These are phyloP conservation scores for Thozetella sp. DNA, from an alignment of 495 filamentous ascomycete genomes.

Conservation along the genomic window DNA sequence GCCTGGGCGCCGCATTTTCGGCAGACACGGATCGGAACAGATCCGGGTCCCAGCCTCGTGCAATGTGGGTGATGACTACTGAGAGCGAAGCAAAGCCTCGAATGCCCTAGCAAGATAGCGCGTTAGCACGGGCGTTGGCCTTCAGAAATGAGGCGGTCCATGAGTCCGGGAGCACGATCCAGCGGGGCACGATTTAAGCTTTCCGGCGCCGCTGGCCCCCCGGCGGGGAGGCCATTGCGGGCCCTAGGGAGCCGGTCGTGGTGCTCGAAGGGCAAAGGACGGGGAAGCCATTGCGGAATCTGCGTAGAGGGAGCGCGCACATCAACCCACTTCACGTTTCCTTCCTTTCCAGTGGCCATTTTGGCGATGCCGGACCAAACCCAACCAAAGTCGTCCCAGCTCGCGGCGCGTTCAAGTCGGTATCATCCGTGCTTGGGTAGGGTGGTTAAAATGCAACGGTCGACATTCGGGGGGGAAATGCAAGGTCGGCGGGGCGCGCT, in stretches of 20 bases:
- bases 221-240: no score
- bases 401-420: no score
- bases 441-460: no score
- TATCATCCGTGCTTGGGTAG: no score
- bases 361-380: constrained; percentile 3
- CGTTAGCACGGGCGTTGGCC: not conserved
- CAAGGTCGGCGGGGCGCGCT: no score
- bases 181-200: no score
- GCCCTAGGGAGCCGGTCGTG: no score
- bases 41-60: constrained; percentile 58
- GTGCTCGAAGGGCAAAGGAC: no score
- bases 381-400: not conserved
- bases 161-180: no score
- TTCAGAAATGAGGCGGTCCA: constrained; percentile 4
- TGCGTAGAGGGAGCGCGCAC: no score
- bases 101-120: constrained; percentile 48
- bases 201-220: not conserved
- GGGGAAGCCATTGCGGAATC: no score
- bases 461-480: not conserved
- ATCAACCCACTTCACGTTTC: constrained; percentile 74
- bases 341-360: constrained; percentile 44
- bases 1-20: constrained; percentile 44
- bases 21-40: constrained; percentile 57
- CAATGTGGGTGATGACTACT: constrained; percentile 66
- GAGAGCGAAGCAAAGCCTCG: constrained; percentile 65